Evolutionary conservation across 73 alveolate genomes (phyloP), one percentile per base, ranked within the genome.

Genomic region (Paramecium sexaurelia): DNA sequence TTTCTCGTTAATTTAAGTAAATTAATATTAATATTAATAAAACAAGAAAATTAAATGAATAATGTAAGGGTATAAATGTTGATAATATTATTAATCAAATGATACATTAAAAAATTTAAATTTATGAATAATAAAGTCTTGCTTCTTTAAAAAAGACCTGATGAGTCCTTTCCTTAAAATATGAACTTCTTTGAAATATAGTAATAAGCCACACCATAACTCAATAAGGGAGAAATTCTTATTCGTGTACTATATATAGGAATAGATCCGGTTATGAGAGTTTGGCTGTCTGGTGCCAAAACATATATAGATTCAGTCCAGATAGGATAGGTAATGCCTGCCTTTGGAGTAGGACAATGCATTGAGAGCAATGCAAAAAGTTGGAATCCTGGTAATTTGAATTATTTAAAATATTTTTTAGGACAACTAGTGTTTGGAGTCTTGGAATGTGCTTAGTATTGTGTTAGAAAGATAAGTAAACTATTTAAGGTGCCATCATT

Each of bases 261-360:
- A 3, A 45, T 88, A 39, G 94, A 88, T 26, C 94, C 94, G 36
- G 87, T 88, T n/a, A 88, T 88, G 94, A 88, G 94, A 40, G 94
- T 88, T 24, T 88, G 94, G 94, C 68, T 88, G 55, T 68, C 94
- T 20, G 94, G 94, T 10, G 94, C 94, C 8, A 75, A 75, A 41
- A 88, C 94, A 5, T 88, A 88, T 37, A 75, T 88, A 32, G 91
- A 75, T 88, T 56, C 89, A 15, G 84, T 88, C 2, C 24, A 68
- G 15, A 55, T 82, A 69, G 94, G 94, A 0, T 88, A 67, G 41
- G 94, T 88, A 13, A 88, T 88, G 94, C 94, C 85, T 7, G 87
- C 91, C 24, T 88, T 68, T 69, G 94, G 94, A 22, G 84, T 88
- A 13, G 94, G 94, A 6, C 61, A 68, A 36, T 75, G 85, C 15